phyloP scores from a whole-genome alignment of 176 grass and related monocot genomes.

The Rhynchospora pubera region DNA sequence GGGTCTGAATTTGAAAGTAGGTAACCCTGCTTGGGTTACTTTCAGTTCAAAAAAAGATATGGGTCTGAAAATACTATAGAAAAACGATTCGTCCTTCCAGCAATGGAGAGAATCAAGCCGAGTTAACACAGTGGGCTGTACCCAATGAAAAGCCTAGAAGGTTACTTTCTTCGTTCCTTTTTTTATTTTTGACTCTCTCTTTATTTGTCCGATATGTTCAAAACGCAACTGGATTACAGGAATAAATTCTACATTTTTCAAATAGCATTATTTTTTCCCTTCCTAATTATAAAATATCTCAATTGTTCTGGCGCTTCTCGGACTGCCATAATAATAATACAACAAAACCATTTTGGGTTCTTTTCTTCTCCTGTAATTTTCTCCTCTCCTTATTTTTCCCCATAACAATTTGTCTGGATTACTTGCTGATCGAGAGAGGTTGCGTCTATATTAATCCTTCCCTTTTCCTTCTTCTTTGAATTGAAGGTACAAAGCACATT shows the following conservation, averaged over 20 bases:
- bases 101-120: neutral
- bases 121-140: no score
- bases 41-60: no score
- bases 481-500: conserved; percentile 3
- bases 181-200: neutral
- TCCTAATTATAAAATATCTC: conserved; percentile 1
- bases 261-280: neutral
- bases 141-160: conserved; percentile 17
- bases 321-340: neutral
- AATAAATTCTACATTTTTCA: neutral
- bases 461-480: neutral
- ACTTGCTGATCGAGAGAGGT: neutral
- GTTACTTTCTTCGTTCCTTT: neutral
- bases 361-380: conserved; percentile 7
- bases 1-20: no score
- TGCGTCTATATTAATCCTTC: neutral
- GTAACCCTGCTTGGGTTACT: no score
- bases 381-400: neutral
- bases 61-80: neutral
- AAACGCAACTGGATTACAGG: neutral
- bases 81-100: neutral
- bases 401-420: neutral
- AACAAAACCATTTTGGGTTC: neutral
- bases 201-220: neutral
- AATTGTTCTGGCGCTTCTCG: neutral